These are phyloP conservation scores for Xylariaceae sp. DNA, from an alignment of 2,329 filamentous ascomycete genomes.

Conservation along the genomic window DNA sequence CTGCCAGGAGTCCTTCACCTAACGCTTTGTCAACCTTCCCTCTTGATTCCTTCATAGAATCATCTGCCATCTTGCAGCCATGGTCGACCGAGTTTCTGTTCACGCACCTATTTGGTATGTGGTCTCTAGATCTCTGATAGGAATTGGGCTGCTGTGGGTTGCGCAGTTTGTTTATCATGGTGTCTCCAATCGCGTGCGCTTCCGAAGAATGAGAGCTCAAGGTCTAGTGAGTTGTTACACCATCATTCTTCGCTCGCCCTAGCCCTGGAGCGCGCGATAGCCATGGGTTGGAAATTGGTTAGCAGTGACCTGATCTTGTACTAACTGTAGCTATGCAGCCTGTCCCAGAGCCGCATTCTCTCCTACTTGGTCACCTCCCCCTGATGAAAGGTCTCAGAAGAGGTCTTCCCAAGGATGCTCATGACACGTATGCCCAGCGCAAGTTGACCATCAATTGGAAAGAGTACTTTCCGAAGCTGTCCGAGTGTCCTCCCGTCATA, in stretches of 20 bases:
- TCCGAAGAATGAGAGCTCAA: neutral
- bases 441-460: neutral
- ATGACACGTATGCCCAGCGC: neutral
- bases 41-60: neutral
- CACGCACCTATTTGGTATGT: neutral
- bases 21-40: neutral
- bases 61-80: neutral
- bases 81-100: neutral
- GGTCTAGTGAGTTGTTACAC: neutral
- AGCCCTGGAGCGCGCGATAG: neutral
- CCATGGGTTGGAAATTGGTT: neutral
- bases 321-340: slow-evolving; percentile 3
- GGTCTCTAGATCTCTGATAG: neutral
- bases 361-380: slow-evolving; percentile 5
- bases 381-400: neutral
- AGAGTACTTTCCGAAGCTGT: slow-evolving; percentile 11
- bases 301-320: neutral
- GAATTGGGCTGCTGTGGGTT: neutral
- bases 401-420: slow-evolving; percentile 6
- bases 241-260: neutral
- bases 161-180: neutral
- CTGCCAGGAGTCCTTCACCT: neutral
- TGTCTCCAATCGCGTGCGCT: neutral
- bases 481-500: slow-evolving; percentile 11
- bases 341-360: slow-evolving; percentile 6